Conservation (phyloP, 164 flowering plant genomes). For the Echeveria elegans region DNA sequence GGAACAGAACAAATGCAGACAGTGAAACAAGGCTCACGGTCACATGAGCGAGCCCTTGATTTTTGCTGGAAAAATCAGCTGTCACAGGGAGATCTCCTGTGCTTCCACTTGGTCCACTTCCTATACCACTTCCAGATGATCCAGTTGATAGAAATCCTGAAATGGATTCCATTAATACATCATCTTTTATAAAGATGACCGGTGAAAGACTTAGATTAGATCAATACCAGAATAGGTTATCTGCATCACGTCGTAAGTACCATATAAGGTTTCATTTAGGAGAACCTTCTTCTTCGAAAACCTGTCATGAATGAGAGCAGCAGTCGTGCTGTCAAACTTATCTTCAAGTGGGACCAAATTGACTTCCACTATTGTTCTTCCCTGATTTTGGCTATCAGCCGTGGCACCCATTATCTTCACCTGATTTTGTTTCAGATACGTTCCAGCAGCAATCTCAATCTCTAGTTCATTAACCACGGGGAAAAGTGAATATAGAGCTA, state of each 20-base stretch:
- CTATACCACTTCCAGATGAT: neutral
- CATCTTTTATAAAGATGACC: neutral
- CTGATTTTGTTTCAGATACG: conserved; percentile 83
- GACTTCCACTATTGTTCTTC: conserved; percentile 65
- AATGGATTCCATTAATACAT: conserved; percentile 15
- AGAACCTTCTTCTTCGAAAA: conserved; percentile 67
- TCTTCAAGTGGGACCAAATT: conserved; percentile 89
- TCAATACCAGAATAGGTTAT: conserved; percentile 72
- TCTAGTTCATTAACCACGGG: conserved; percentile 72
- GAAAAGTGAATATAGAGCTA: conserved; percentile 64
- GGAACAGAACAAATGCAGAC: conserved; percentile 63
- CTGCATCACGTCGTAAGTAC: conserved; percentile 56
- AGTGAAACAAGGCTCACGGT: conserved; percentile 52
- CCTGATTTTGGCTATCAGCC: conserved; percentile 72
- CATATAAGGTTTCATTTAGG: conserved; percentile 69
- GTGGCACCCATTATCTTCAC: conserved; percentile 84
- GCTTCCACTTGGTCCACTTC: conserved; percentile 46
- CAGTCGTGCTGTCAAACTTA: conserved; percentile 90
- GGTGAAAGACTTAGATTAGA: neutral
- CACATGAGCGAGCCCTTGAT: conserved; percentile 49
- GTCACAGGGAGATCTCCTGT: conserved; percentile 48
- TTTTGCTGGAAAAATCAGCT: conserved; percentile 52
- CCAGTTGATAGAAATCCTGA: conserved; percentile 58
- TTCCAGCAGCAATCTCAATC: conserved; percentile 83
- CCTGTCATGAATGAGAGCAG: conserved; percentile 63